These are phyloP conservation scores for Globisporangium sylvaticum DNA, from an alignment of 352 stramenopile species.

Conservation along the genomic window DNA sequence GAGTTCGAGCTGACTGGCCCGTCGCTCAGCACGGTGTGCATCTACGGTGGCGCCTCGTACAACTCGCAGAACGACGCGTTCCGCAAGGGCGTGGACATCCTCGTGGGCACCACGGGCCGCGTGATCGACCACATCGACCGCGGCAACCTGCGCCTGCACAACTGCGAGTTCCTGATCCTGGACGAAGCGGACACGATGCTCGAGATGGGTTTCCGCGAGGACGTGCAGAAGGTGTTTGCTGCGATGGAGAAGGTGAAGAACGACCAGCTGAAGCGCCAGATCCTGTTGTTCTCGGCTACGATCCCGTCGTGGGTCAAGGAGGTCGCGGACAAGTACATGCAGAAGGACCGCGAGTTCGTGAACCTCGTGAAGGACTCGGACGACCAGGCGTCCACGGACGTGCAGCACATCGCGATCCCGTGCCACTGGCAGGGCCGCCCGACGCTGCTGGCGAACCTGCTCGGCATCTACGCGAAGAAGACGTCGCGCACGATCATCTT, in stretches of 20 bases:
- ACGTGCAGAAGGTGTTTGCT: slow-evolving; percentile 92
- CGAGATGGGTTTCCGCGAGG: slow-evolving; percentile 95
- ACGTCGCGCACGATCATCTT: slow-evolving; percentile 93
- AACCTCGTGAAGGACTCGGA: slow-evolving; percentile 91
- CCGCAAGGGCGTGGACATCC: slow-evolving; percentile 86
- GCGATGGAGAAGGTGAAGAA: slow-evolving; percentile 74
- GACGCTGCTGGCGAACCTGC: slow-evolving; percentile 66
- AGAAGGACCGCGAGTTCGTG: slow-evolving; percentile 82
- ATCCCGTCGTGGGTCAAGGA: slow-evolving; percentile 92
- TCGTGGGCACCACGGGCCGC: slow-evolving; percentile 91
- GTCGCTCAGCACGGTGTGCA: slow-evolving; percentile 81
- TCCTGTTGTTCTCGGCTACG: slow-evolving; percentile 92
- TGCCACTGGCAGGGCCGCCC: slow-evolving; percentile 89
- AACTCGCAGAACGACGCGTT: slow-evolving; percentile 87
- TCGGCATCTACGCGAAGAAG: slow-evolving; percentile 84
- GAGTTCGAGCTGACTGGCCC: slow-evolving; percentile 86
- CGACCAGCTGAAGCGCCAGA: slow-evolving; percentile 62
- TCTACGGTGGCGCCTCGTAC: slow-evolving; percentile 92
- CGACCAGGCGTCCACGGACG: slow-evolving; percentile 86
- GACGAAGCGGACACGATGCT: slow-evolving; percentile 96
- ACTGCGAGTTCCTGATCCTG: slow-evolving; percentile 90
- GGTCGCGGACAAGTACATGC: slow-evolving; percentile 90
- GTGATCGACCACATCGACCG: slow-evolving; percentile 93
- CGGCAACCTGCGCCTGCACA: slow-evolving; percentile 84
- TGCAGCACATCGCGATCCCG: slow-evolving; percentile 92